Conservation (phyloP, 192 early-diverging fungal species). For the Podila epicladia region DNA sequence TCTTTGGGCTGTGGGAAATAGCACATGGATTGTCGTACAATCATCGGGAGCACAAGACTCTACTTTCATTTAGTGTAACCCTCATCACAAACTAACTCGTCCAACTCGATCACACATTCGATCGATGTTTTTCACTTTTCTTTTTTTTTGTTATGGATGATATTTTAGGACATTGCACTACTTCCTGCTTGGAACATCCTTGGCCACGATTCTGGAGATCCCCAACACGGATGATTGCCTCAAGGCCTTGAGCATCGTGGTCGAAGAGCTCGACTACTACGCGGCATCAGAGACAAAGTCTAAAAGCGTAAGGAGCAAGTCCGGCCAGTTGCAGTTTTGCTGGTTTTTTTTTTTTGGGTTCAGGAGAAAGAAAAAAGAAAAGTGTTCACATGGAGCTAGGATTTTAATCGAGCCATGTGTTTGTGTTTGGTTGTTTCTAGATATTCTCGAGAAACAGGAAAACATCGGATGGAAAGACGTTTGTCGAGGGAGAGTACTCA, state of each 20-base stretch:
- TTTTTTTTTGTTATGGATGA: no score
- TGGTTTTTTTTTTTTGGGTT: background rate
- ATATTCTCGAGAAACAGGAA: conserved; percentile 8
- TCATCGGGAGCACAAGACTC: no score
- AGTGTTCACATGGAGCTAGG: no score
- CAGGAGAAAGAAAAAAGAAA: no score
- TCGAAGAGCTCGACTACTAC: conserved; percentile 26
- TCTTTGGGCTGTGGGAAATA: no score
- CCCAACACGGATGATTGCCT: conserved; percentile 20
- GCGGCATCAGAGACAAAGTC: conserved; percentile 13
- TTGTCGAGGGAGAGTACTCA: conserved; percentile 27
- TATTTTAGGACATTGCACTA: conserved; percentile 13
- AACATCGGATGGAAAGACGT: background rate
- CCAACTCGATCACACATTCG: no score
- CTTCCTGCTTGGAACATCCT: conserved; percentile 30
- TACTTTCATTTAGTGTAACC: no score
- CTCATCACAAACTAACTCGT: no score
- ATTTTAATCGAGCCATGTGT: no score
- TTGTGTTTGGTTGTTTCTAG: background rate
- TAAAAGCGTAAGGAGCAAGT: conserved; percentile 18
- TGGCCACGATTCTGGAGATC: conserved; percentile 39
- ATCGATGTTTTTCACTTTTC: background rate
- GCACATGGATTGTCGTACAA: no score
- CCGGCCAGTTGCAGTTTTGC: background rate
- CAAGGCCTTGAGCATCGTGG: conserved; percentile 13